Percentiles rank a stretch among this genome's conserved stretches.
These are phyloP conservation scores for Ceratobasidium sp. DNA, from an alignment of 1,284 basidiomycete genomes.

Conservation along the genomic window DNA sequence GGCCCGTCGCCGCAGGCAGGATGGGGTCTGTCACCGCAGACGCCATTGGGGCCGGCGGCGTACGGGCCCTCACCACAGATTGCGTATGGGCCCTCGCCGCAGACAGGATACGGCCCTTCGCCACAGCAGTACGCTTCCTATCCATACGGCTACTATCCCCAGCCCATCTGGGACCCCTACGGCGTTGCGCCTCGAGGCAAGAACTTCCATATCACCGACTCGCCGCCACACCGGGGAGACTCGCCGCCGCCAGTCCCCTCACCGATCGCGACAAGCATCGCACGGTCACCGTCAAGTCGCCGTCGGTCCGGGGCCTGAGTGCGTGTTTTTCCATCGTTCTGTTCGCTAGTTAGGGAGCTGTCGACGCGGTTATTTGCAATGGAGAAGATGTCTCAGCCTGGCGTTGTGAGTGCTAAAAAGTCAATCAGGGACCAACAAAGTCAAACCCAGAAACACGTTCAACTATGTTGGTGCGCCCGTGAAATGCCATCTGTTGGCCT, in stretches of 20 bases:
- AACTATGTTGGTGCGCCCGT: no score
- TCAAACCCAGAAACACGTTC: no score
- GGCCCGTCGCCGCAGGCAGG: not conserved
- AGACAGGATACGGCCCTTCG: conserved; percentile 17
- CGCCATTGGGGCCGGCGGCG: not conserved
- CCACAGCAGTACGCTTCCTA: conserved; percentile 11
- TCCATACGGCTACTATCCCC: conserved; percentile 23
- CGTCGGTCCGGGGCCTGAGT: not conserved
- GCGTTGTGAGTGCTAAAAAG: no score
- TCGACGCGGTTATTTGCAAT: not conserved
- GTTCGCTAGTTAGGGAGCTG: not conserved
- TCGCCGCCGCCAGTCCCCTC: conserved; percentile 40
- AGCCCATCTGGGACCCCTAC: conserved; percentile 12
- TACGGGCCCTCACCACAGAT: conserved; percentile 2
- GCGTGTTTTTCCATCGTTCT: not conserved
- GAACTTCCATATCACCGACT: conserved; percentile 1
- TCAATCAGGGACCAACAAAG: no score
- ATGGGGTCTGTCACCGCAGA: not conserved
- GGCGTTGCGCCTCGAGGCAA: not conserved
- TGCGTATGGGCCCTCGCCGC: conserved; percentile 28
- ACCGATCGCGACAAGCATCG: conserved; percentile 32
- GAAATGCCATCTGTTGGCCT: not conserved
- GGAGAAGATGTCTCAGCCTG: not conserved
- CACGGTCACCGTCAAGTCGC: conserved; percentile 5
- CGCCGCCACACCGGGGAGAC: conserved; percentile 11